A percentile compares a stretch with the other conserved stretches of the same genome.
Evolutionary conservation across 495 filamentous ascomycete species (phyloP).

Genomic region (Ramalina peruviana): DNA sequence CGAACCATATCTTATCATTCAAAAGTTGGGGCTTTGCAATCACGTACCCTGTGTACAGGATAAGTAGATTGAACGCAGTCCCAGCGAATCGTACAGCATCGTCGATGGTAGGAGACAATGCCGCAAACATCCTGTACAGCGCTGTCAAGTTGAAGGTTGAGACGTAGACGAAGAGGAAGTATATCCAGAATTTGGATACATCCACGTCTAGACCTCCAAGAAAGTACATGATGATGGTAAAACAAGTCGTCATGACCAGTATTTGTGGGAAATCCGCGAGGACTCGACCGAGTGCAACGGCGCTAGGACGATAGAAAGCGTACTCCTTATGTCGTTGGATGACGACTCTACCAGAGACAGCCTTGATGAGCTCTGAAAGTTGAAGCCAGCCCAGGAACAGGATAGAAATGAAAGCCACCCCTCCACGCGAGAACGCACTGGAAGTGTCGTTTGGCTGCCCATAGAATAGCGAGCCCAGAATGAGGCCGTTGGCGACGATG

Average conservation of each 20-base stretch:
- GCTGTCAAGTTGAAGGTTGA: slow-evolving; percentile 54
- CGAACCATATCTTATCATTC: slow-evolving; percentile 59
- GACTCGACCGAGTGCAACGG: slow-evolving; percentile 53
- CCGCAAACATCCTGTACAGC: slow-evolving; percentile 64
- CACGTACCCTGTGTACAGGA: slow-evolving; percentile 71
- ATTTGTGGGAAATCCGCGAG: slow-evolving; percentile 56
- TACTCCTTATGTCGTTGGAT: slow-evolving; percentile 54
- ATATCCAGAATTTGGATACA: slow-evolving; percentile 61
- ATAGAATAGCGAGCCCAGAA: slow-evolving; percentile 64
- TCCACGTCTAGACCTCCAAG: slow-evolving; percentile 48
- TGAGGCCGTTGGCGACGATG: slow-evolving; percentile 60
- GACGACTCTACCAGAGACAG: slow-evolving; percentile 49
- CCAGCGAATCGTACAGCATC: slow-evolving; percentile 60
- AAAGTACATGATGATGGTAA: slow-evolving; percentile 56
- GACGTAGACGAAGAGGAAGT: slow-evolving; percentile 55
- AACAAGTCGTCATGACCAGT: slow-evolving; percentile 46
- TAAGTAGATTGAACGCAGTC: slow-evolving; percentile 47
- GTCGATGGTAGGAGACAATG: slow-evolving; percentile 56
- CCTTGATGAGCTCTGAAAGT: slow-evolving; percentile 43
- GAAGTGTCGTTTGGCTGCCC: slow-evolving; percentile 46
- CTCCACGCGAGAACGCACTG: slow-evolving; percentile 55
- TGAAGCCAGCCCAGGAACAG: slow-evolving; percentile 67
- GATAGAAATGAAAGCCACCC: slow-evolving; percentile 59
- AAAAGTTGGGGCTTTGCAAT: slow-evolving; percentile 53
- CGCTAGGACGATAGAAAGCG: slow-evolving; percentile 68